Base-by-base conservation (phyloP, 345 rosid species). In the Cardiospermum halicacabum region DNA sequence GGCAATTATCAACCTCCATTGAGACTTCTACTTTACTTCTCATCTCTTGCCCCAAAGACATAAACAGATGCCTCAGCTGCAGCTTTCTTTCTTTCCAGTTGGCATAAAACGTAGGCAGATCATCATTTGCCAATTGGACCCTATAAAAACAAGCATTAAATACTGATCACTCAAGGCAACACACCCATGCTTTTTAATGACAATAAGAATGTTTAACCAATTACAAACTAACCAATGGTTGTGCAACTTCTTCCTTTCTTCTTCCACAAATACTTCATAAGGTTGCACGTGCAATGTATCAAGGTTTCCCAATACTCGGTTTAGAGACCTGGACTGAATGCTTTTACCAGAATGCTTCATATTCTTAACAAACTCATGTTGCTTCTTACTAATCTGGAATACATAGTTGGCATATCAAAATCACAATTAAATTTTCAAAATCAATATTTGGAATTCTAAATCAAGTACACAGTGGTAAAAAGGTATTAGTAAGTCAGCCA, bases 301-400 rank as follows among this genome's bases (percentile, higher is more conserved):
- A 68, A 85, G 75, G 80, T 82, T 75, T 59, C 99, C 99, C 60
- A 92, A 73, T 50, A 92, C 80, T 72, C 81, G 74, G 71, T 79
- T 82, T 51, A 91, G 88, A 64, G 87, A 85, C 79, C 76, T 77
- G 18, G 85, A 85, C 66, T 85, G 89, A 69, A 91, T 84, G 78
- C 85, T 79, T 75, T 84, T 78, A 62, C 99, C 96, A 75, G 96
- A 79, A 66, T 82, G 85, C 76, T 91, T 88, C 96, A 91, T 84
- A 71, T 75, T 80, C 85, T 86, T 91, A 58, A 92, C 89, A 78
- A 87, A 82, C 74, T 85, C 81, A 74, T 83, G 91, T 76, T 91
- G 99, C 81, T 81, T 89, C 91, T 87, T 94, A 85, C 96, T 94
- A 76, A 94, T 87, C 99, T 94, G 80, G 50, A 73, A 83, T 50